These are phyloP conservation scores for Nakaseomyces bracarensis DNA, from an alignment of 1,139 yeast species.

Conservation along the genomic window DNA sequence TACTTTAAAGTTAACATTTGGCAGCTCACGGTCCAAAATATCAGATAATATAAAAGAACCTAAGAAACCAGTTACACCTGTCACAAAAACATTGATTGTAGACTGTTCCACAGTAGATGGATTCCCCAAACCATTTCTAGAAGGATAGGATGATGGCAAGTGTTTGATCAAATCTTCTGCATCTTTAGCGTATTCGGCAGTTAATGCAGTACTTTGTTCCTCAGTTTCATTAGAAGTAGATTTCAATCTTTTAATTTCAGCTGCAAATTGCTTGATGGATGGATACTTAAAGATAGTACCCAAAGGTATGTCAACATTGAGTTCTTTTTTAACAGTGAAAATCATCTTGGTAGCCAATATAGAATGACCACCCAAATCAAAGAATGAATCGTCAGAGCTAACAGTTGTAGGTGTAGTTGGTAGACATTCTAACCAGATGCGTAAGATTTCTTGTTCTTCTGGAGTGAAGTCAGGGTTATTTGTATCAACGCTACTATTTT, in stretches of 20 bases:
- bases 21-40: conserved; percentile 44
- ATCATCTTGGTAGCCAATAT: conserved; percentile 96
- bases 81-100: conserved; percentile 62
- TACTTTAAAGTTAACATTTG: conserved; percentile 44
- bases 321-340: conserved; percentile 72
- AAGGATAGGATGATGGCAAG: conserved; percentile 39
- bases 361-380: conserved; percentile 96
- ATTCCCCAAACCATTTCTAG: conserved; percentile 27
- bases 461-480: conserved; percentile 49
- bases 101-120: conserved; percentile 32
- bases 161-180: conserved; percentile 50
- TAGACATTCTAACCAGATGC: conserved; percentile 76
- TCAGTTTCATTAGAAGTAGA: conserved; percentile 15
- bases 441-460: conserved; percentile 60
- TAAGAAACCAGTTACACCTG: conserved; percentile 95
- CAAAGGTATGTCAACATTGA: conserved; percentile 75
- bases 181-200: conserved; percentile 58
- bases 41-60: conserved; percentile 85
- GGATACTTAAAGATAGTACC: conserved; percentile 88
- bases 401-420: conserved; percentile 79
- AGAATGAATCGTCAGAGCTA: conserved; percentile 77
- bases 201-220: conserved; percentile 26
- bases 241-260: conserved; percentile 48
- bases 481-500: conserved; percentile 34
- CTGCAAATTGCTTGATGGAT: conserved; percentile 70